phyloP scores from a whole-genome alignment of 768 basidiomycete species.

The Jaapia argillacea region DNA sequence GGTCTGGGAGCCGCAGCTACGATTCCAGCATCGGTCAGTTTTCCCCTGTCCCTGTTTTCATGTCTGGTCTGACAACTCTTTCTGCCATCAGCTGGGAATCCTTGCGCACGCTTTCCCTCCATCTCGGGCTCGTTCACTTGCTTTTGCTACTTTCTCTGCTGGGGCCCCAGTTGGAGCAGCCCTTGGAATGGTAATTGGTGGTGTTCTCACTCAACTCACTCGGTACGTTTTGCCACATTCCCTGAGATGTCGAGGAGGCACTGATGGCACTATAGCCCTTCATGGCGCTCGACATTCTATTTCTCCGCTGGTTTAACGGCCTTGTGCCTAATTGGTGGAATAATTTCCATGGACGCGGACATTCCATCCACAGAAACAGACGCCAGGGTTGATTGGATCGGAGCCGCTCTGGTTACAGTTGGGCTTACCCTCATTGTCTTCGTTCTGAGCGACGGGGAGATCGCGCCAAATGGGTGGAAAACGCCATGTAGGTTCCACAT shows the following conservation, averaged over 20 bases:
- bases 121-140: constrained; percentile 55
- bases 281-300: constrained; percentile 66
- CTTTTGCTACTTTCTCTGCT: constrained; percentile 77
- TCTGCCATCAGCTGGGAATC: constrained; percentile 52
- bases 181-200: constrained; percentile 61
- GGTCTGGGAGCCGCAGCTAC: constrained; percentile 74
- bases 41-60: not conserved
- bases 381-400: constrained; percentile 59
- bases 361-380: constrained; percentile 18
- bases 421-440: constrained; percentile 68
- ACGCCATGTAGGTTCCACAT: constrained; percentile 34
- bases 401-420: constrained; percentile 51
- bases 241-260: not conserved
- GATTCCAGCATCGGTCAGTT: constrained; percentile 59
- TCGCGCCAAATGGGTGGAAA: constrained; percentile 49
- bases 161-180: constrained; percentile 79
- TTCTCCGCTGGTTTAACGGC: constrained; percentile 47
- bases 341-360: constrained; percentile 57
- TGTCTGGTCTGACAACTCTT: constrained; percentile 1
- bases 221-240: constrained; percentile 16
- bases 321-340: constrained; percentile 39
- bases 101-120: constrained; percentile 71
- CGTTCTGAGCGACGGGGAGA: constrained; percentile 58
- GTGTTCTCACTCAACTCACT: constrained; percentile 52
- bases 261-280: constrained; percentile 11